Evolutionary conservation across 305 asterid genomes (phyloP), one percentile per base, ranked within the genome.

Genomic region (Fraxinus dipetala): DNA sequence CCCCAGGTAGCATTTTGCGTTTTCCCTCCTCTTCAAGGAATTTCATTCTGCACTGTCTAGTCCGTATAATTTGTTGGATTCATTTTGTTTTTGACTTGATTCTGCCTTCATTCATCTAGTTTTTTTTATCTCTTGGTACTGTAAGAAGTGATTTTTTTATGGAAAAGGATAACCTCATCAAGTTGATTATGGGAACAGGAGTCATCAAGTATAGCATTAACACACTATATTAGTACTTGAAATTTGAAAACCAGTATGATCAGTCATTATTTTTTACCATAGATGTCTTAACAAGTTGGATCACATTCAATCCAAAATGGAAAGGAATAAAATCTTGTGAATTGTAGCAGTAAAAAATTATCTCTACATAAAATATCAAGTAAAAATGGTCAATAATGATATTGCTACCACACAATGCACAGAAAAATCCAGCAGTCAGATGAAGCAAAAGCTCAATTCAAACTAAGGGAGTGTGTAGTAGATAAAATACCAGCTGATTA

Each of bases 401-500:
- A 11, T 45, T 11, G 54, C 54, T 45, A 45, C 54, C 54, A 63
- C 72, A 9, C 31, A 63, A 24, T 24, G 34, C 34, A 63, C 13
- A 0, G n/a, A 9, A 24, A 63, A 65, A 24, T 63, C 70, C 67
- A 82, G 72, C 28, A 77, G 63, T 32, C 65, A 67, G 2, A 8
- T 18, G 16, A 63, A 63, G 16, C 28, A 63, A 63, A 22, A 20
- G 34, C 51, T 83, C 76, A 13, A 75, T 20, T 34, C 30, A 59
- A 45, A 80, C 69, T 28, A 84, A 67, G 13, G n/a, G 70, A 78
- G 73, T 38, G 61, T 13, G 74, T 56, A 26, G 63, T 69, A 69
- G 67, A 61, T 10, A 56, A 83, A 91, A 80, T 93, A 95, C 98
- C 98, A 95, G 90, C 90, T 95, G 96, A 89, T 89, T 91, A 87